These are phyloP conservation scores for Xerocomus potaroensis DNA, from an alignment of 768 basidiomycete species.

Conservation along the genomic window DNA sequence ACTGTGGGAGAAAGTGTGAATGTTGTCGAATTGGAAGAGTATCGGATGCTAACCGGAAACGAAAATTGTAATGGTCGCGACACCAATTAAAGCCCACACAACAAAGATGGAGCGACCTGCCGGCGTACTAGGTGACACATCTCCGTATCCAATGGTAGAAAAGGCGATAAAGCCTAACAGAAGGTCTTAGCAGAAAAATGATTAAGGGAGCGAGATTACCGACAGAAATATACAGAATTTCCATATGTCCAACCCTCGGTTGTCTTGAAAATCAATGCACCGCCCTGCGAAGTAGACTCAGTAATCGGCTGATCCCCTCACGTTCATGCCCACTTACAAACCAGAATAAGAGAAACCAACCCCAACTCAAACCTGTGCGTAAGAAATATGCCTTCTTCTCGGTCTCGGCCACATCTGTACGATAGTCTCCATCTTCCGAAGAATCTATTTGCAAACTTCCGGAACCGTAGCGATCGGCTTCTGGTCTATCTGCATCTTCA, in stretches of 20 bases:
- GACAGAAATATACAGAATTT: slow-evolving; percentile 68
- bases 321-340: slow-evolving; percentile 38
- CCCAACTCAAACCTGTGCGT: slow-evolving; percentile 54
- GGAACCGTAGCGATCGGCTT: slow-evolving; percentile 1
- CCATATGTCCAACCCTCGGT: slow-evolving; percentile 71
- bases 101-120: slow-evolving; percentile 75
- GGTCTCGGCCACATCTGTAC: slow-evolving; percentile 24
- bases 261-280: slow-evolving; percentile 60
- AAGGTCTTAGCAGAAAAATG: neutral
- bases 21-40: neutral
- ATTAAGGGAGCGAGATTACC: slow-evolving; percentile 16
- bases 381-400: slow-evolving; percentile 54
- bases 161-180: slow-evolving; percentile 64
- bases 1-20: slow-evolving; percentile 37
- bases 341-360: slow-evolving; percentile 76
- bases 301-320: neutral
- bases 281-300: slow-evolving; percentile 39
- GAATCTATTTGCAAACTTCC: slow-evolving; percentile 7
- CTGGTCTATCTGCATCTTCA: neutral
- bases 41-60: slow-evolving; percentile 51
- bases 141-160: slow-evolving; percentile 72
- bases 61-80: slow-evolving; percentile 71
- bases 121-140: slow-evolving; percentile 55
- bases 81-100: slow-evolving; percentile 73
- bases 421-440: slow-evolving; percentile 17